Conservation (phyloP, 2,329 filamentous ascomycete genomes). For the Shiraia sp. region DNA sequence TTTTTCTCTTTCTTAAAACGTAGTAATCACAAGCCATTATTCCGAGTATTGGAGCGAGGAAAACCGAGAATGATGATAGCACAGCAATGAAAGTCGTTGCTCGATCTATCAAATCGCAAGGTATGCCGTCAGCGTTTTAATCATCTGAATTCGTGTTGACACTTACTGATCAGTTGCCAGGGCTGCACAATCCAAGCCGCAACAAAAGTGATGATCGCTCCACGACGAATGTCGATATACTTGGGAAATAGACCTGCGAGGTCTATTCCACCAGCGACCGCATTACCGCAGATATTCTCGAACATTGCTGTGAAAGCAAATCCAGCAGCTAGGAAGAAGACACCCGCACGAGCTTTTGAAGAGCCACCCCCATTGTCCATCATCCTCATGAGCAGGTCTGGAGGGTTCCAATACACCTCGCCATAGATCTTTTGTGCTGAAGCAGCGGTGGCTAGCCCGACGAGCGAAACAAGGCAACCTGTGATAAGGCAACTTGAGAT, state of each 20-base stretch:
- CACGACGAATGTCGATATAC: slow-evolving; percentile 42
- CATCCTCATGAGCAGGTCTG: slow-evolving; percentile 51
- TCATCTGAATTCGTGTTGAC: too few species aligned
- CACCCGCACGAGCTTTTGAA: slow-evolving; percentile 38
- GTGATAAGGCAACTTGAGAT: slow-evolving; percentile 47
- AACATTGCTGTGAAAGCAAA: slow-evolving; percentile 47
- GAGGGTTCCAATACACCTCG: slow-evolving; percentile 47
- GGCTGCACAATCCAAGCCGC: slow-evolving; percentile 43
- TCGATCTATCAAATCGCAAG: slow-evolving; percentile 12
- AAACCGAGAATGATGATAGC: slow-evolving; percentile 50
- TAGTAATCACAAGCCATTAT: slow-evolving; percentile 48
- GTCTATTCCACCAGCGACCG: slow-evolving; percentile 42
- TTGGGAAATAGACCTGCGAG: slow-evolving; percentile 39
- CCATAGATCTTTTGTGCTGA: slow-evolving; percentile 45
- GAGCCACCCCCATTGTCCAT: slow-evolving; percentile 51
- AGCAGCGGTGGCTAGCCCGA: slow-evolving; percentile 50
- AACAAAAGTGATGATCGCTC: slow-evolving; percentile 42
- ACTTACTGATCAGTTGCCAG: slow-evolving; percentile 40
- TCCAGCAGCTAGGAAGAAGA: slow-evolving; percentile 43
- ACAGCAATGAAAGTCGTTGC: slow-evolving; percentile 44
- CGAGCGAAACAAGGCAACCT: slow-evolving; percentile 47
- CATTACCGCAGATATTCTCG: slow-evolving; percentile 46
- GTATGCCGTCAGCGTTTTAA: too few species aligned
- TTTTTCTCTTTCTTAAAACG: slow-evolving; percentile 38
- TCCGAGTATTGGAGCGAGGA: slow-evolving; percentile 45